Evolutionary conservation across 2,329 filamentous ascomycete genomes (phyloP), one percentile per base, ranked within the genome.

Genomic region (Emmonsiellopsis sp.): DNA sequence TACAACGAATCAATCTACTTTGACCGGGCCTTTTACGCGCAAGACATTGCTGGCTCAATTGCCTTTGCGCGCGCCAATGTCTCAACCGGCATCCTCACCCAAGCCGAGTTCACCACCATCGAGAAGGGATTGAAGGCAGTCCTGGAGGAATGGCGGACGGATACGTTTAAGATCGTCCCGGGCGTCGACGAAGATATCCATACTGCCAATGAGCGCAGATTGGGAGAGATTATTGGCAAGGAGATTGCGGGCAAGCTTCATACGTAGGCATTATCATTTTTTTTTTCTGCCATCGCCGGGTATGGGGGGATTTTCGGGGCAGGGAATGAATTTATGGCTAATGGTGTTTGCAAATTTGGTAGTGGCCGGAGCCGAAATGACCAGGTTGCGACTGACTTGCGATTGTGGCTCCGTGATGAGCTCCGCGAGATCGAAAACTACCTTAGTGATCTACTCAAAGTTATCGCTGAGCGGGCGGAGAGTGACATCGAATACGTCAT

Each of bases 321-420:
- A 17, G 17, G 17, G 17, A 17, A 17, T 2, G 2, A 27, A 27
- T 27, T 27, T 27, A 27, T 27, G 9, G 6, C 46, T 51, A 44
- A 57, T 47, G 14, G n/a, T 49, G 14, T 9, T 13, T 27, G 33
- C n/a, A 8, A 27, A 43, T 32, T 27, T 32, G 10, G 39, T 31
- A 57, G 53, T 2, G 85, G 85, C 43, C 85, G 91, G 51, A 91
- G 86, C 68, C 81, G 90, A 61, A 95, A 95, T 65, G 90, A 96
- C 72, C 90, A 95, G 72, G 83, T 95, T 53, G 89, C 85, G 47
- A 91, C 86, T 21, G 89, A 95, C 64, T 92, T 95, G 87, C 84
- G 89, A 56, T 76, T 95, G 68, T 96, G 89, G 89, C 73, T 95
- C 58, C 80, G 88, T 43, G 84, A 91, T 58, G 79, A 86, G 72